Evolutionary conservation across 805 yeast genomes (phyloP).

Genomic region (Saturnispora zaruensis): DNA sequence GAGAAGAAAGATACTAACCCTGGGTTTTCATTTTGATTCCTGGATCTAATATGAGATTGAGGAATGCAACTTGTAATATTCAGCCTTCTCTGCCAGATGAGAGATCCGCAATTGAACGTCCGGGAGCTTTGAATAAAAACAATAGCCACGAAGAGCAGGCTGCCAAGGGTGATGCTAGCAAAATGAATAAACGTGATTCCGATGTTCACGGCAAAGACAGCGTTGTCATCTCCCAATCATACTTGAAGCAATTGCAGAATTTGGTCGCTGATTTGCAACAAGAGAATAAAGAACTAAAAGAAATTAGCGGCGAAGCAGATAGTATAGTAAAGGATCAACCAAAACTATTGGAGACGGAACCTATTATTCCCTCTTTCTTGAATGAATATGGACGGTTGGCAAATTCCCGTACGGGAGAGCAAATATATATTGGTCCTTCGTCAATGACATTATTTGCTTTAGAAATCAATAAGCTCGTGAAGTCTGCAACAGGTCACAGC

Average conservation of each 20-base stretch:
- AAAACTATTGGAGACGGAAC: conserved; percentile 25
- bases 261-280: neutral
- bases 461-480: conserved; percentile 51
- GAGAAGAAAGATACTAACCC: neutral
- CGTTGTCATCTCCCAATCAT: neutral
- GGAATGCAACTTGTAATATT: neutral
- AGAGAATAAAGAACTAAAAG: neutral
- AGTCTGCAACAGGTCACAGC: neutral
- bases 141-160: neutral
- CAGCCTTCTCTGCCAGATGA: neutral
- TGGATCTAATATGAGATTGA: neutral
- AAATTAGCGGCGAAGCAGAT: neutral
- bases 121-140: neutral
- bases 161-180: neutral
- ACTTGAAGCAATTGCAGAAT: neutral
- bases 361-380: conserved; percentile 61
- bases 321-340: neutral
- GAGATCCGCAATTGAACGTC: neutral
- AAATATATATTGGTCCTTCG: conserved; percentile 70
- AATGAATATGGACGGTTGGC: conserved; percentile 65
- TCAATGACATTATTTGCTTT: conserved; percentile 77
- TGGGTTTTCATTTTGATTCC: neutral
- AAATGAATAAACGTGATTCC: no score
- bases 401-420: conserved; percentile 68
- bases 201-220: neutral